Evolutionary conservation across 345 rosid species (phyloP).

Genomic region (Rhodamnia rubescens): DNA sequence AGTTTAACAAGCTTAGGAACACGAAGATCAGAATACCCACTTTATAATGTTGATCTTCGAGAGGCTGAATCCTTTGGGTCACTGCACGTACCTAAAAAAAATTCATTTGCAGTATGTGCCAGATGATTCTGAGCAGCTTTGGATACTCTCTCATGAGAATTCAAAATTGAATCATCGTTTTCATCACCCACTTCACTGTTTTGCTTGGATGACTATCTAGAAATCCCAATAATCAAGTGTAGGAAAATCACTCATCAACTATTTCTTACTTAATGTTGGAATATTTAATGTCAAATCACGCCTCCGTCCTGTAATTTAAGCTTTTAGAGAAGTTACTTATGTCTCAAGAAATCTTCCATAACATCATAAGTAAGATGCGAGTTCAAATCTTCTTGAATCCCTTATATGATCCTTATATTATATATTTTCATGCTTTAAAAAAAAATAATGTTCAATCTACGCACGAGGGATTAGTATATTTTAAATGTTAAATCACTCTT

Average conservation of each 20-base stretch:
- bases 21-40: neutral
- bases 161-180: neutral
- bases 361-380: rapidly evolving
- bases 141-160: neutral
- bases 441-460: neutral
- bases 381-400: neutral
- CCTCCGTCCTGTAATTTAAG: neutral
- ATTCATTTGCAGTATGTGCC: neutral
- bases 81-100: neutral
- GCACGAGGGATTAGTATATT: neutral
- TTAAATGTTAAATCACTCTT: neutral
- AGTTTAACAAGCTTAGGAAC: neutral
- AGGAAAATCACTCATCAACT: neutral
- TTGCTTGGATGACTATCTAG: neutral
- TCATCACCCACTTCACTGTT: neutral
- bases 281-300: neutral
- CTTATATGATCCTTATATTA: neutral
- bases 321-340: rapidly evolving
- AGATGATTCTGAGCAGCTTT: neutral
- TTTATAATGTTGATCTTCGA: neutral
- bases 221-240: neutral
- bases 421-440: neutral
- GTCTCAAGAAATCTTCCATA: rapidly evolving
- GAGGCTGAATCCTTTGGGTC: neutral
- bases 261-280: neutral